Evolutionary conservation across 1,139 yeast genomes (phyloP).

Genomic region (Hemisphaericaspora xylofermentans): DNA sequence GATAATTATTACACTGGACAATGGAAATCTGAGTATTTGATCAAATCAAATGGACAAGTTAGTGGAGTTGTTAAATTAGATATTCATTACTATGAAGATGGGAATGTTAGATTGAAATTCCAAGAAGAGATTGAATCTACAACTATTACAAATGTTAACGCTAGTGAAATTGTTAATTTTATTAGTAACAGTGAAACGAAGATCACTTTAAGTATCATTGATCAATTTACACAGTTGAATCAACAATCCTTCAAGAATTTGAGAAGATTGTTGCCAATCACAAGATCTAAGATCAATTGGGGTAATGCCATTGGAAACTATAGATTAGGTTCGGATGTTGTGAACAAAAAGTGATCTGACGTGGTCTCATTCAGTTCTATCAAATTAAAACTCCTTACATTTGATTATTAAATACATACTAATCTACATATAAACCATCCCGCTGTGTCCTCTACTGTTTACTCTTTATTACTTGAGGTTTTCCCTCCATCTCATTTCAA

Average conservation of each 20-base stretch:
- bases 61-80: conserved; percentile 63
- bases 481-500: conserved; percentile 22
- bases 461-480: no score
- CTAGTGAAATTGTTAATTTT: conserved; percentile 43
- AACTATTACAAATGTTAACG: conserved; percentile 13
- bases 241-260: conserved; percentile 79
- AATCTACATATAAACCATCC: neutral
- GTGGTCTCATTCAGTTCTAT: no score
- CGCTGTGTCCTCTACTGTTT: no score
- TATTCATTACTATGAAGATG: conserved; percentile 94
- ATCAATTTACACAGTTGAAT: conserved; percentile 68
- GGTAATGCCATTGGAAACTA: conserved; percentile 90
- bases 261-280: conserved; percentile 88
- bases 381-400: no score
- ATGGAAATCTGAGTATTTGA: conserved; percentile 72
- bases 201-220: conserved; percentile 60
- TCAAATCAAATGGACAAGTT: conserved; percentile 35
- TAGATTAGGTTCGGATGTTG: conserved; percentile 83
- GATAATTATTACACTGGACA: conserved; percentile 86
- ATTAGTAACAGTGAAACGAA: conserved; percentile 62
- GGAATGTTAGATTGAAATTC: conserved; percentile 80
- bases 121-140: conserved; percentile 36
- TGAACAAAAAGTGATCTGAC: conserved; percentile 24
- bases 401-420: no score
- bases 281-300: conserved; percentile 92